These are phyloP conservation scores for Lathyrus oleraceus DNA, from an alignment of 306 rosid species.

Conservation along the genomic window DNA sequence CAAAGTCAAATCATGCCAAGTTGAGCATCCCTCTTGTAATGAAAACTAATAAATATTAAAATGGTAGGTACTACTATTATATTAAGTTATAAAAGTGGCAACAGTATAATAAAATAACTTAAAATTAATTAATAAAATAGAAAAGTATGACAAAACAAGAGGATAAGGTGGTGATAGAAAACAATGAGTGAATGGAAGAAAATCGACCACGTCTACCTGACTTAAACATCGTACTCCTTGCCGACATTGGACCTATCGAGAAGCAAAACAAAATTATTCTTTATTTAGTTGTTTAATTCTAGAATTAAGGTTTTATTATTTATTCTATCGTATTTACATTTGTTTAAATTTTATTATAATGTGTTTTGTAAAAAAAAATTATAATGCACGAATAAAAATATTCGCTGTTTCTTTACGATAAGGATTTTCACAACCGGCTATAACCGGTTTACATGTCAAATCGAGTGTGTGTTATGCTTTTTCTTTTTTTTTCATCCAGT, in stretches of 20 bases:
- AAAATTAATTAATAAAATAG: neutral
- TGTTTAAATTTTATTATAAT: too few relatives aligned
- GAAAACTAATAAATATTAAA: neutral
- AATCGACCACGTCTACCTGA: neutral
- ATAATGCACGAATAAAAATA: too few relatives aligned
- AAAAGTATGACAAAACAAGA: neutral
- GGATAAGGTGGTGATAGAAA: neutral
- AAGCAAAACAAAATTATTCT: neutral
- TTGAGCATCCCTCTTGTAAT: neutral
- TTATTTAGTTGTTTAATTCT: neutral
- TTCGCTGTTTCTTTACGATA: neutral
- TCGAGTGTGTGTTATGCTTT: neutral
- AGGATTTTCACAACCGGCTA: conserved; percentile 38
- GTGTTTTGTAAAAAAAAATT: too few relatives aligned
- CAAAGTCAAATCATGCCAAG: neutral
- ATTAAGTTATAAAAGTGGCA: neutral
- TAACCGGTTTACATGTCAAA: conserved; percentile 41
- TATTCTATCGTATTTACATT: neutral
- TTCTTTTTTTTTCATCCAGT: neutral
- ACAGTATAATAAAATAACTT: neutral
- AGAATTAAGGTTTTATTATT: neutral
- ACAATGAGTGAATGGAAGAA: neutral
- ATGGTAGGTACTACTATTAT: neutral
- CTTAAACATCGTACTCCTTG: neutral
- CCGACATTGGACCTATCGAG: neutral